A percentile compares a stretch with the other conserved stretches of the same genome.
Conservation (phyloP, 208 protist species). For the Leishmania turanica region DNA sequence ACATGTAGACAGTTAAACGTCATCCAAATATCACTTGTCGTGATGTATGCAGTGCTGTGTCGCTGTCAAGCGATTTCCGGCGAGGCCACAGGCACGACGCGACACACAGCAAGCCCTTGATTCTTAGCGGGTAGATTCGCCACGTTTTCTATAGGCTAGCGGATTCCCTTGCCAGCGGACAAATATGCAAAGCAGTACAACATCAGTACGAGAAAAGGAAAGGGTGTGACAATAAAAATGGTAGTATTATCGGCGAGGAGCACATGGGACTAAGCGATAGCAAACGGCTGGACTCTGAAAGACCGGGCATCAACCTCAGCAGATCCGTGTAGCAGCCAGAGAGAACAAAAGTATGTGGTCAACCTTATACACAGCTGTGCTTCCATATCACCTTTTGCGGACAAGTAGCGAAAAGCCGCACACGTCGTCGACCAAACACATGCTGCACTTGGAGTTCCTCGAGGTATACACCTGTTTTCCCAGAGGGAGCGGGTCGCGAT, state of each 20-base stretch:
- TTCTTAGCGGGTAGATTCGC: background rate
- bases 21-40: background rate
- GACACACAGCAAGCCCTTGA: background rate
- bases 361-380: background rate
- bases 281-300: background rate
- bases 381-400: background rate
- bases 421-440: slow-evolving; percentile 48
- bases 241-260: background rate
- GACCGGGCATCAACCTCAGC: background rate
- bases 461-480: slow-evolving; percentile 91
- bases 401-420: slow-evolving; percentile 48
- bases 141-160: background rate
- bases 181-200: background rate
- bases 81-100: background rate
- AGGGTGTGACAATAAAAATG: background rate
- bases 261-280: background rate
- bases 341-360: background rate
- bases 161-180: background rate
- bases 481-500: slow-evolving; percentile 91
- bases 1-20: background rate
- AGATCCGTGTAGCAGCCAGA: background rate
- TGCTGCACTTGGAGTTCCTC: slow-evolving; percentile 53
- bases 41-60: background rate
- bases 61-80: no score
- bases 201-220: slow-evolving; percentile 1